A percentile compares a stretch with the other conserved stretches of the same genome.
These are phyloP conservation scores for Psidium guajava DNA, from an alignment of 345 rosid species.

Conservation along the genomic window DNA sequence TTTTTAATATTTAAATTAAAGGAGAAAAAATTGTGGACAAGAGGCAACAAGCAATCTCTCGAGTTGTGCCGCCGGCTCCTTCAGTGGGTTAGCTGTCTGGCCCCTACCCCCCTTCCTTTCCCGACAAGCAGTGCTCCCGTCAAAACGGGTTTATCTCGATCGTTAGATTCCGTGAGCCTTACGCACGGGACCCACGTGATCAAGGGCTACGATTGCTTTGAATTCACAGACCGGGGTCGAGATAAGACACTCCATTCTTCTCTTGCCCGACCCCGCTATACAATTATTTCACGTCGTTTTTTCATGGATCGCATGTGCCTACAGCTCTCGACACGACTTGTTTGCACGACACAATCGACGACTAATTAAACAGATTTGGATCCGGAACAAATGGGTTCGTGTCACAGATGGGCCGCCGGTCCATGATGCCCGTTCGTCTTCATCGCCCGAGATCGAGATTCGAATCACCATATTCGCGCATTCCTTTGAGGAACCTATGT, in stretches of 20 bases:
- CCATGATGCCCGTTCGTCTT: neutral
- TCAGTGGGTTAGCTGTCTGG: neutral
- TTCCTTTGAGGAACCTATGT: no score
- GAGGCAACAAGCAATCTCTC: neutral
- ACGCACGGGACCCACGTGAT: neutral
- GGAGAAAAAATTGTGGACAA: neutral
- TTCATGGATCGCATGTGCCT: neutral
- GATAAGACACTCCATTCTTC: neutral
- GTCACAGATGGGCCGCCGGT: no score
- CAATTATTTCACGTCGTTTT: neutral
- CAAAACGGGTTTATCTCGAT: neutral
- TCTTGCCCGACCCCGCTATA: neutral
- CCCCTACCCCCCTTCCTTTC: no score
- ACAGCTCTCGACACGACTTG: neutral
- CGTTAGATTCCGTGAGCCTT: neutral
- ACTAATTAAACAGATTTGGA: neutral
- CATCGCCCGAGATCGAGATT: neutral
- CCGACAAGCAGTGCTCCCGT: no score
- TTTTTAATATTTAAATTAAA: neutral
- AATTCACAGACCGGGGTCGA: neutral
- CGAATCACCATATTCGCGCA: neutral
- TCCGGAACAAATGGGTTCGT: neutral
- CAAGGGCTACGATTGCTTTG: neutral
- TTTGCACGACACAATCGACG: neutral
- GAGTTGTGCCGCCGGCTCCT: neutral